phyloP scores from a whole-genome alignment of 805 yeast species.

The Candida takata region DNA sequence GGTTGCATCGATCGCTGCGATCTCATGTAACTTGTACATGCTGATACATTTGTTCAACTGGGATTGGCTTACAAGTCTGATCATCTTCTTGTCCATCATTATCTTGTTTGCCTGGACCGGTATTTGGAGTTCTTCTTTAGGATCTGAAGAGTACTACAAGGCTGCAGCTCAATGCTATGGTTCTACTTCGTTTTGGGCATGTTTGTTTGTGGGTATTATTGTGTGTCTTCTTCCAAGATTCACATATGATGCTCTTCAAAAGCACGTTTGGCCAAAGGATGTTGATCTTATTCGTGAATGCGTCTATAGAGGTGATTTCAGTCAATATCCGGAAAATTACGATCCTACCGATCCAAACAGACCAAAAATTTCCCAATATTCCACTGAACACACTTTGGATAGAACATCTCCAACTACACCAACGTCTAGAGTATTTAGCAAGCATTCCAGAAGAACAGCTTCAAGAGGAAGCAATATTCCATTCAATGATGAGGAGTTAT shows the following conservation, averaged over 20 bases:
- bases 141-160: slow-evolving; percentile 56
- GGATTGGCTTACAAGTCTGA: slow-evolving; percentile 67
- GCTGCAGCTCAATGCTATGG: slow-evolving; percentile 62
- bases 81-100: slow-evolving; percentile 51
- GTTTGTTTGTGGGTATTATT: slow-evolving; percentile 55
- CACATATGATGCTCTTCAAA: slow-evolving; percentile 47
- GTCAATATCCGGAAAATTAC: slow-evolving; percentile 55
- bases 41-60: slow-evolving; percentile 66
- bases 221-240: slow-evolving; percentile 65
- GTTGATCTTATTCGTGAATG: slow-evolving; percentile 70
- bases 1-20: slow-evolving; percentile 59
- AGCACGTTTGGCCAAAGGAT: slow-evolving; percentile 54
- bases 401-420: slow-evolving; percentile 13
- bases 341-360: slow-evolving; percentile 80
- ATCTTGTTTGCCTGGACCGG: slow-evolving; percentile 74
- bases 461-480: slow-evolving; percentile 14
- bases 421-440: slow-evolving; percentile 34
- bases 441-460: slow-evolving; percentile 23
- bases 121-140: slow-evolving; percentile 55
- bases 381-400: slow-evolving; percentile 27
- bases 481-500: slow-evolving; percentile 22
- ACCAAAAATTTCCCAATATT: slow-evolving; percentile 42
- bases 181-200: slow-evolving; percentile 58
- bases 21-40: slow-evolving; percentile 61
- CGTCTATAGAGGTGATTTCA: slow-evolving; percentile 58